Evolutionary conservation across 345 rosid genomes (phyloP).

Genomic region (Eucalyptus lansdowneana): DNA sequence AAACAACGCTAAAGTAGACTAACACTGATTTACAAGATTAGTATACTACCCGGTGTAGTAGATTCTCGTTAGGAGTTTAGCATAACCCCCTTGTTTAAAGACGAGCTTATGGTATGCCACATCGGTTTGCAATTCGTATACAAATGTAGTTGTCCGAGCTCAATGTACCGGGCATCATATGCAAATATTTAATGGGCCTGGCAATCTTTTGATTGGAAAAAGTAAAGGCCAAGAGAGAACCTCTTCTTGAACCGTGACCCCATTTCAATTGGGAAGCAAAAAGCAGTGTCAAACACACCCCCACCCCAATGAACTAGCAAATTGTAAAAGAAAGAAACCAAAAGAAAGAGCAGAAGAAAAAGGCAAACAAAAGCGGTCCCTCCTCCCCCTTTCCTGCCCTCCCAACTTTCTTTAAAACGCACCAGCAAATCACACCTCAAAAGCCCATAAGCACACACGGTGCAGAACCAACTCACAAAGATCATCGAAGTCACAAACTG

Average conservation of each 20-base stretch:
- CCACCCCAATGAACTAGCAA: background rate
- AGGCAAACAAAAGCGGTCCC: background rate
- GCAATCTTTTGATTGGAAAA: background rate
- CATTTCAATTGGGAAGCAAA: constrained; percentile 19
- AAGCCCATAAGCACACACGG: background rate
- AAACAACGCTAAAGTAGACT: background rate
- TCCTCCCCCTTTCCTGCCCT: constrained; percentile 2
- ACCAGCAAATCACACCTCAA: background rate
- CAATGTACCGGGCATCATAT: background rate
- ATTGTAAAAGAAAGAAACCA: background rate
- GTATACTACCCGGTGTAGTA: background rate
- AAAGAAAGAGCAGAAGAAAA: constrained; percentile 4
- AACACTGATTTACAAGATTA: background rate
- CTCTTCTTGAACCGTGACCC: constrained; percentile 10
- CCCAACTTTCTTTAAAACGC: background rate
- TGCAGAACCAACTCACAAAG: background rate
- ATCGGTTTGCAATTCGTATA: background rate
- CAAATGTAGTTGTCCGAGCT: background rate
- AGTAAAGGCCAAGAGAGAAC: constrained; percentile 12
- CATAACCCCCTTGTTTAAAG: background rate
- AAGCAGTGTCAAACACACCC: background rate
- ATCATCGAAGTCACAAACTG: constrained; percentile 1
- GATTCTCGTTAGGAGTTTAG: background rate
- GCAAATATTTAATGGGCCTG: background rate
- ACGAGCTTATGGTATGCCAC: background rate